These are phyloP conservation scores for Blastobotrys arbuscula DNA, from an alignment of 1,139 yeast genomes.

Conservation along the genomic window DNA sequence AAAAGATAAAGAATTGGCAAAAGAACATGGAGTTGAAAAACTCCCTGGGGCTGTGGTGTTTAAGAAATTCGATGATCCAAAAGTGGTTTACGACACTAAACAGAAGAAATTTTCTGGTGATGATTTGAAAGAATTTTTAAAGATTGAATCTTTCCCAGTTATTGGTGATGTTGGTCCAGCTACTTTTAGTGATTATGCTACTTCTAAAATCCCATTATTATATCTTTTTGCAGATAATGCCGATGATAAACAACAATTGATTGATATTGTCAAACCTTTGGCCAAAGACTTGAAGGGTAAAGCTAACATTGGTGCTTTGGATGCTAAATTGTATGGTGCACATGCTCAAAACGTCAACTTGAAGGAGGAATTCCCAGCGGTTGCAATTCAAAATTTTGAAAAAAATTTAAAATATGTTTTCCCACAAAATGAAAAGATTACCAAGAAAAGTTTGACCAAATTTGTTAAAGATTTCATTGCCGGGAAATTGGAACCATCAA, in stretches of 20 bases:
- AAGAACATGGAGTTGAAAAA: slow-evolving; percentile 41
- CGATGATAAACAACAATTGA: slow-evolving; percentile 58
- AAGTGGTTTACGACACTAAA: slow-evolving; percentile 37
- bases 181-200: slow-evolving; percentile 72
- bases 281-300: slow-evolving; percentile 76
- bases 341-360: slow-evolving; percentile 88
- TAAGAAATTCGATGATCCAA: slow-evolving; percentile 42
- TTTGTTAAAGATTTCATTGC: slow-evolving; percentile 60
- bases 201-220: slow-evolving; percentile 70
- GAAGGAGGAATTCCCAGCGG: slow-evolving; percentile 82
- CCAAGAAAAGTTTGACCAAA: slow-evolving; percentile 44
- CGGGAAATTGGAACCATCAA: slow-evolving; percentile 63
- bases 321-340: slow-evolving; percentile 73
- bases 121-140: slow-evolving; percentile 50
- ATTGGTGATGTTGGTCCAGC: slow-evolving; percentile 88
- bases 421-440: slow-evolving; percentile 43
- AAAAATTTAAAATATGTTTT: slow-evolving; percentile 65
- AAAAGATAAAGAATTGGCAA: slow-evolving; percentile 42
- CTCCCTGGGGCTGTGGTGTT: slow-evolving; percentile 47
- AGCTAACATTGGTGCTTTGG: slow-evolving; percentile 82
- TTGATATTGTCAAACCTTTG: slow-evolving; percentile 49
- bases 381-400: slow-evolving; percentile 73
- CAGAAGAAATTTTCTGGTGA: slow-evolving; percentile 28
- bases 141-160: slow-evolving; percentile 70
- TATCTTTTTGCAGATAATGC: slow-evolving; percentile 75